phyloP scores from a whole-genome alignment of 2,329 filamentous ascomycete genomes.

The Cordyceps cicadae region DNA sequence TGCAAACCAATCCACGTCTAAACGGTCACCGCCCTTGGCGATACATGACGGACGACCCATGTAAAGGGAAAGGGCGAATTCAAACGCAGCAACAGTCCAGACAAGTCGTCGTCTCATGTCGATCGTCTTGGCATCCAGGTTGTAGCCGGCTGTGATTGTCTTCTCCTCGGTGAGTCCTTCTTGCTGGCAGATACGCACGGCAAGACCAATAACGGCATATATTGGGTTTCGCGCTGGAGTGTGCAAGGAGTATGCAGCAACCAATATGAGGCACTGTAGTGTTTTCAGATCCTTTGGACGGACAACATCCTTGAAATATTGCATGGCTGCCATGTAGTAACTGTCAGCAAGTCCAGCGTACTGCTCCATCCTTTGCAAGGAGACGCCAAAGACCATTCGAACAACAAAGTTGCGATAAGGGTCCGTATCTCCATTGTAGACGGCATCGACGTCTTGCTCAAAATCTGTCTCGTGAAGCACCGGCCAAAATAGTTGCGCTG shows the following conservation, averaged over 20 bases:
- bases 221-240: constrained; percentile 88
- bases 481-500: constrained; percentile 83
- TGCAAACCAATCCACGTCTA: constrained; percentile 81
- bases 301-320: constrained; percentile 73
- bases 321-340: constrained; percentile 86
- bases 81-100: constrained; percentile 84
- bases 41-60: constrained; percentile 83
- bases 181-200: constrained; percentile 80
- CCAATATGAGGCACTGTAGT: constrained; percentile 78
- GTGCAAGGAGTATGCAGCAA: constrained; percentile 84
- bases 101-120: constrained; percentile 84
- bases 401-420: constrained; percentile 82
- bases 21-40: constrained; percentile 69
- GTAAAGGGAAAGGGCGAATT: constrained; percentile 77
- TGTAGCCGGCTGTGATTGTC: constrained; percentile 61
- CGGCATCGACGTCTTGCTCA: constrained; percentile 65
- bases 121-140: constrained; percentile 63
- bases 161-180: constrained; percentile 82
- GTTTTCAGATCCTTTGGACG: constrained; percentile 85
- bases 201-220: constrained; percentile 87
- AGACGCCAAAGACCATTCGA: constrained; percentile 88
- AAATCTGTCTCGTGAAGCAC: constrained; percentile 79
- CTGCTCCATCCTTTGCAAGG: constrained; percentile 83
- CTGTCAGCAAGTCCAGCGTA: constrained; percentile 93
- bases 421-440: constrained; percentile 68